Base-by-base conservation (phyloP, 176 grass and related monocot genomes). In the Guadua angustifolia region DNA sequence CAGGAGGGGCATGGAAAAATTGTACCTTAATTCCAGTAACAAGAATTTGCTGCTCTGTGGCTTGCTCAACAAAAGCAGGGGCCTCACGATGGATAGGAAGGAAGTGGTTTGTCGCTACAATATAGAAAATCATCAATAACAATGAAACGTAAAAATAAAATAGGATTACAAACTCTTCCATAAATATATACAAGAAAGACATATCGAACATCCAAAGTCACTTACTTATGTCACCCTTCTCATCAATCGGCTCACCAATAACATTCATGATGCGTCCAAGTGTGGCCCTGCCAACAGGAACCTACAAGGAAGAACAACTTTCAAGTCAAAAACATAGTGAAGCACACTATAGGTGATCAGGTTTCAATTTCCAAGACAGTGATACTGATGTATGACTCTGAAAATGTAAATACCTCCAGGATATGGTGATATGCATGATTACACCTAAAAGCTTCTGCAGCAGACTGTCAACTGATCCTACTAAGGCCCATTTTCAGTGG, bases 11-110 rank as follows among this genome's bases (percentile, higher is more conserved):
- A 3, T 2, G 7, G 16, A 63, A 67, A 21, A 77, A 44, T 3
- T 58, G 49, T 89, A 91, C 94, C 86, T 97, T 97, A 63, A 97
- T 97, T 86, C 94, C 94, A 84, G 94, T 97, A 94, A 97, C 94
- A 84, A 97, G 94, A 90, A 97, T 90, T 86, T 97, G 85, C 52
- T 97, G 94, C 55, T 97, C 94, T 25, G 94, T 97, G 64, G 94
- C 94, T 87, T 97, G 94, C 91, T 97, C 94, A 78, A 97, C 91
- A 43, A 97, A 97, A 84, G 91, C 85, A 73, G 94, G 94, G 16
- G 94, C 94, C 79, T 97, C 94, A 69, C 94, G 84, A 91, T 97
- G 94, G 56, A 97, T 97, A 44, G 94, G 94, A 79, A 97, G 94
- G 85, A 73, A 97, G 75, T 94, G 87, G 71, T 85, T 88, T 66